phyloP scores from a whole-genome alignment of 164 flowering plant genomes.

The Kingdonia uniflora region DNA sequence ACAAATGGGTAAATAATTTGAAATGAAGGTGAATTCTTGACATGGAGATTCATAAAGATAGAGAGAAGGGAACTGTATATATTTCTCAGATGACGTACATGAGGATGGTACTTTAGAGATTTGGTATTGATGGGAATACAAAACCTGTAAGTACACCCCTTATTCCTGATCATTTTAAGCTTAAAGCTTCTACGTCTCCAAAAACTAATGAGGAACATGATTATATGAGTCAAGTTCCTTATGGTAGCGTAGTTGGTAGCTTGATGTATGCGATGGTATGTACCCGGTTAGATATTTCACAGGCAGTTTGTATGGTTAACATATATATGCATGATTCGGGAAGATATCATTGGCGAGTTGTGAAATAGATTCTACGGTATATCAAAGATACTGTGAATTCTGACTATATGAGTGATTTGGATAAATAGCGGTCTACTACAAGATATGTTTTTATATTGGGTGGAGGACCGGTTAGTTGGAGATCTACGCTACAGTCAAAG shows the following conservation, averaged over 20 bases:
- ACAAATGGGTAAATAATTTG: background rate
- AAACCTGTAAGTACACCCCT: background rate
- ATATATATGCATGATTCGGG: background rate
- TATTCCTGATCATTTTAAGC: background rate
- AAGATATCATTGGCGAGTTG: background rate
- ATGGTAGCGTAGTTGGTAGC: background rate
- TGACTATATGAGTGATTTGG: background rate
- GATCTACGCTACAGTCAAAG: background rate
- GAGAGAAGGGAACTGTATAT: background rate
- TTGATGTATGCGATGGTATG: slow-evolving; percentile 3
- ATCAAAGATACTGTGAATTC: slow-evolving; percentile 1
- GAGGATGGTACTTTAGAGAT: background rate
- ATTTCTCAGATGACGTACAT: background rate
- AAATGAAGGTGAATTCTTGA: background rate
- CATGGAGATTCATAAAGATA: background rate
- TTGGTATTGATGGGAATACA: background rate
- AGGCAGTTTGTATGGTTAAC: background rate
- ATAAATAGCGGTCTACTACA: background rate
- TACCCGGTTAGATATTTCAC: background rate
- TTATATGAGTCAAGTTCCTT: background rate
- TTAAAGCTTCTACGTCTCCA: slow-evolving; percentile 1
- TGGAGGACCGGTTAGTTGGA: slow-evolving; percentile 2
- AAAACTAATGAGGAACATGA: background rate
- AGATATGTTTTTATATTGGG: background rate
- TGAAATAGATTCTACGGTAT: background rate